Percentiles rank a stretch among this genome's conserved stretches.
phyloP scores from a whole-genome alignment of 192 early-diverging fungal genomes.

The Backusella luteola region DNA sequence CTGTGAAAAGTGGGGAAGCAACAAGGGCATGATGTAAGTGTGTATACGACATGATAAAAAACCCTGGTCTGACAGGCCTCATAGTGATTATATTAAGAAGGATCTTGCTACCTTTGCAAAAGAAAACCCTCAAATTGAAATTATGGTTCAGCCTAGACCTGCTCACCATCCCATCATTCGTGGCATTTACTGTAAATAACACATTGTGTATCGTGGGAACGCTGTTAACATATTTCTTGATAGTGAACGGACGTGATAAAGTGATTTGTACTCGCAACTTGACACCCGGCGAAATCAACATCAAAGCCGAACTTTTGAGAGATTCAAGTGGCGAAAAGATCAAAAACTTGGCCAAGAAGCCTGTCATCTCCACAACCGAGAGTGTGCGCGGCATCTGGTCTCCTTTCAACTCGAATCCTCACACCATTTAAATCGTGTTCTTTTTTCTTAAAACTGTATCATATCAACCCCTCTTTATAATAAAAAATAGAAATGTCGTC shows the following conservation, averaged over 20 bases:
- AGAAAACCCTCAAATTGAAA: conserved; percentile 77
- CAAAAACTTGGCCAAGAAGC: conserved; percentile 62
- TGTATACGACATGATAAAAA: not conserved
- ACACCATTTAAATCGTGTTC: conserved; percentile 50
- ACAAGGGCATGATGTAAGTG: conserved; percentile 67
- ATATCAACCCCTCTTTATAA: not conserved
- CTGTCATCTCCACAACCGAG: conserved; percentile 73
- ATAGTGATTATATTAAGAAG: conserved; percentile 66
- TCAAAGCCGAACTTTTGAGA: conserved; percentile 59
- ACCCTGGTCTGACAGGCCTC: not conserved
- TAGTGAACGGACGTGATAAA: conserved; percentile 62
- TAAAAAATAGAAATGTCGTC: not conserved
- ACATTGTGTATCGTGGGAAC: not conserved
- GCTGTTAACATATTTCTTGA: not conserved
- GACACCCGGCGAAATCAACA: conserved; percentile 55
- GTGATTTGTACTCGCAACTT: conserved; percentile 68
- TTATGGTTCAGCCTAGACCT: conserved; percentile 70
- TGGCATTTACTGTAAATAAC: conserved; percentile 62
- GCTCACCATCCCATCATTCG: conserved; percentile 72
- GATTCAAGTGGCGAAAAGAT: conserved; percentile 62
- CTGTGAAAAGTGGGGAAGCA: conserved; percentile 80
- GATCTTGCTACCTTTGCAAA: conserved; percentile 59
- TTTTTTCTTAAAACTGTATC: not conserved
- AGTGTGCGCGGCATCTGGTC: conserved; percentile 84
- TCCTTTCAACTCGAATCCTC: conserved; percentile 71